Conservation (phyloP, 495 filamentous ascomycete genomes). For the Xylaria intraflava region DNA sequence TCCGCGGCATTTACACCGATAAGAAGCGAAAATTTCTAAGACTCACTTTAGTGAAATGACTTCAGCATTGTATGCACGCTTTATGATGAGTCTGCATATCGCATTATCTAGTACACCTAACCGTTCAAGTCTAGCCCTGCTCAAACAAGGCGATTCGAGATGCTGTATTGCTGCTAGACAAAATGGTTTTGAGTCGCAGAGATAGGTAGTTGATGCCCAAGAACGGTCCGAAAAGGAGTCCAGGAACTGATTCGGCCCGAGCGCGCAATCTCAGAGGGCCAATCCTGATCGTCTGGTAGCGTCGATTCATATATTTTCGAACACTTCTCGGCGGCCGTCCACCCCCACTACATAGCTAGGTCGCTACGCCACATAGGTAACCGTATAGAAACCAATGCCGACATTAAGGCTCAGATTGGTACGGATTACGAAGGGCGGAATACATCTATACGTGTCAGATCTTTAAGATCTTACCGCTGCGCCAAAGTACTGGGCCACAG, state of each 20-base stretch:
- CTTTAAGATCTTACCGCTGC: too few species aligned
- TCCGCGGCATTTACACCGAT: not conserved
- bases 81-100: not conserved
- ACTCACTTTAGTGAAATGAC: not conserved
- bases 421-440: too few species aligned
- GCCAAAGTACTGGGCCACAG: too few species aligned
- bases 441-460: too few species aligned
- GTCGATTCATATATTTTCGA: not conserved
- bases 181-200: not conserved
- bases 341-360: not conserved
- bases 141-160: too few species aligned
- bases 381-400: too few species aligned
- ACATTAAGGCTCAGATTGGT: too few species aligned
- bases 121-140: not conserved
- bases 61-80: not conserved
- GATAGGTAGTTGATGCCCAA: constrained; percentile 1
- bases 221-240: constrained; percentile 9
- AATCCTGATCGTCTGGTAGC: not conserved
- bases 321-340: not conserved
- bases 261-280: not conserved
- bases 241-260: constrained; percentile 6
- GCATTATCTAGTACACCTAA: not conserved
- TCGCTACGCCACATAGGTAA: not conserved
- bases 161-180: too few species aligned
- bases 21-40: not conserved